Evolutionary conservation across 2,329 filamentous ascomycete species (phyloP).

Genomic region (Chalaropsis ovoidea): DNA sequence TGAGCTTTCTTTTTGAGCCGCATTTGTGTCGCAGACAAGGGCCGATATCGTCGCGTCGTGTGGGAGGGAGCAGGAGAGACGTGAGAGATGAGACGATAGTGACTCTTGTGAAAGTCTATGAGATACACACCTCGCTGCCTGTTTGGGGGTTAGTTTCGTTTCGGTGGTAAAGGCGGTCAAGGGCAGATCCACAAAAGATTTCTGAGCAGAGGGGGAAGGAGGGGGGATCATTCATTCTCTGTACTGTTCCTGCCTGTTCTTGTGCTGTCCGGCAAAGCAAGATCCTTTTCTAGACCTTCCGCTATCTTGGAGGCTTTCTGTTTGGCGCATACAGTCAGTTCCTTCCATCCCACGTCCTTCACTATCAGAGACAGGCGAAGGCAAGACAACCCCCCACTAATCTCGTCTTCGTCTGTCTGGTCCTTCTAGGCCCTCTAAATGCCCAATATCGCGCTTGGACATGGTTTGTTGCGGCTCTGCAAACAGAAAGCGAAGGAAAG

Average conservation of each 20-base stretch:
- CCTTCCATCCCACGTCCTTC: conserved; percentile 4
- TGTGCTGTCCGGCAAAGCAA: neutral
- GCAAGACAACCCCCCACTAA: neutral
- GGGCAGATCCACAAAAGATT: neutral
- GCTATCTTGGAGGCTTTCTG: too few species aligned
- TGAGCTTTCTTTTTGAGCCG: neutral
- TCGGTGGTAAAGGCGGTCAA: neutral
- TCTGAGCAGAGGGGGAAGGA: neutral
- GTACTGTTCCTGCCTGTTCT: too few species aligned
- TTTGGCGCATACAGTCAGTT: neutral
- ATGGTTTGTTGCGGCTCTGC: conserved; percentile 11
- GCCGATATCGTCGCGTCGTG: neutral
- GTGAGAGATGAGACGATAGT: neutral
- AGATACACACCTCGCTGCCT: neutral
- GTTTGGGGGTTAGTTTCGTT: neutral
- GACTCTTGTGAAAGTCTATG: too few species aligned
- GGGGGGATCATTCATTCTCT: neutral
- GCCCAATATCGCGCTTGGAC: neutral
- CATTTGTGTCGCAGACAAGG: neutral
- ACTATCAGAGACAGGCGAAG: neutral
- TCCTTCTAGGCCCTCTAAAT: too few species aligned
- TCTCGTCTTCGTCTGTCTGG: too few species aligned
- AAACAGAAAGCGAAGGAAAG: neutral
- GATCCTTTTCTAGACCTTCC: neutral
- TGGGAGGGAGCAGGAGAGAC: neutral